A percentile compares a stretch with the other conserved stretches of the same genome.
These are phyloP conservation scores for Solanum etuberosum DNA, from an alignment of 257 asterid species.

Conservation along the genomic window DNA sequence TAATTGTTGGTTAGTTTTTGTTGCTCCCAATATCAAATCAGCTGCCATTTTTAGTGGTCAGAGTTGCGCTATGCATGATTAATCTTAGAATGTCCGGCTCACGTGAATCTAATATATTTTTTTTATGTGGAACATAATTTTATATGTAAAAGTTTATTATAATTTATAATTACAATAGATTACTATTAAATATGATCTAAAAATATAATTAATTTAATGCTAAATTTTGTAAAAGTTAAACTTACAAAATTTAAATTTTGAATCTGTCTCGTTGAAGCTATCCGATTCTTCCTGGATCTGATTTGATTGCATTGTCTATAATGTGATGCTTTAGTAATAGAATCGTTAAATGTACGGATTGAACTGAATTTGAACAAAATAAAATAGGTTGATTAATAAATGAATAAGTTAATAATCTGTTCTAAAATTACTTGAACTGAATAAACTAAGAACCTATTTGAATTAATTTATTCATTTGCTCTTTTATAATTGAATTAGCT, in stretches of 20 bases:
- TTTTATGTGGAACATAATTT: too few species aligned
- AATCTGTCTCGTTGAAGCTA: too few species aligned
- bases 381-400: neutral
- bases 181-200: too few species aligned
- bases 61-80: neutral
- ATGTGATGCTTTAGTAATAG: neutral
- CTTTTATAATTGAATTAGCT: neutral
- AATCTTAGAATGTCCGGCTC: accelerated
- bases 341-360: neutral
- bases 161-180: too few species aligned
- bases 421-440: neutral
- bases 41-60: neutral
- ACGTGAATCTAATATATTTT: too few species aligned
- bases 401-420: neutral
- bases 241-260: too few species aligned
- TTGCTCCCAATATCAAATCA: neutral
- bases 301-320: neutral
- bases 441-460: neutral
- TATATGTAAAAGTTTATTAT: too few species aligned
- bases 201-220: too few species aligned
- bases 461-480: neutral
- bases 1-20: neutral
- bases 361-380: neutral
- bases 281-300: accelerated
- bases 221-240: too few species aligned